These are phyloP conservation scores for Neurospora sp. DNA, from an alignment of 495 filamentous ascomycete species.

Conservation along the genomic window DNA sequence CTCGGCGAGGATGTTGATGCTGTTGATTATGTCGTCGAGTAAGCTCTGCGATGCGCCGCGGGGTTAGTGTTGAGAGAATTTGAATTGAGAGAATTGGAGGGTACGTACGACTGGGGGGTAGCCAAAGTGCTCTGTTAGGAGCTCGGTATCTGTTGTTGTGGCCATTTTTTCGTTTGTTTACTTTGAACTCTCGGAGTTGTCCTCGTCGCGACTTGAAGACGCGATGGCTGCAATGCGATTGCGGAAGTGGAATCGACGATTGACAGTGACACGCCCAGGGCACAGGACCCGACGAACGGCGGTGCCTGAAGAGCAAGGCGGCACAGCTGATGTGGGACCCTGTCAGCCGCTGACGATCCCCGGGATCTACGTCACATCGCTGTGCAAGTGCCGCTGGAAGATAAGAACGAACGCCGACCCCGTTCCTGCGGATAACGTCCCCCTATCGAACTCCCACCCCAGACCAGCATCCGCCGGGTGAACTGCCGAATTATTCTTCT, in stretches of 20 bases:
- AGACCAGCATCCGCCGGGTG: background rate
- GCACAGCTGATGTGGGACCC: background rate
- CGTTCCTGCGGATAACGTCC: background rate
- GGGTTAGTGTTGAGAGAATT: background rate
- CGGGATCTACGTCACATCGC: constrained; percentile 4
- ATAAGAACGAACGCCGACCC: background rate
- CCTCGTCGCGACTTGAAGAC: background rate
- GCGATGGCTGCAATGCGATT: constrained; percentile 3
- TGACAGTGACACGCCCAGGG: background rate
- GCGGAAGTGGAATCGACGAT: background rate
- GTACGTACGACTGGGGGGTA: constrained; percentile 78
- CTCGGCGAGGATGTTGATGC: constrained; percentile 81
- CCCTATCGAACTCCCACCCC: background rate
- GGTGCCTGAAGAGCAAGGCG: constrained; percentile 19
- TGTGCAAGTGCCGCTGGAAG: background rate
- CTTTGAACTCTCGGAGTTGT: background rate
- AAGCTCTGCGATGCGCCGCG: constrained; percentile 49
- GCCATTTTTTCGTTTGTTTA: constrained; percentile 8
- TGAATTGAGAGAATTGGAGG: background rate
- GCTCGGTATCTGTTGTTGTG: constrained; percentile 42
- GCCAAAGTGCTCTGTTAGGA: constrained; percentile 92
- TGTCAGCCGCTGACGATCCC: background rate
- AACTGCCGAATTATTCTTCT: background rate
- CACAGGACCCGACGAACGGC: background rate
- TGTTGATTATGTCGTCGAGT: constrained; percentile 96